A percentile compares a stretch with the other conserved stretches of the same genome.
Conservation (phyloP, 768 basidiomycete genomes). For the Dentipellis fragilis region DNA sequence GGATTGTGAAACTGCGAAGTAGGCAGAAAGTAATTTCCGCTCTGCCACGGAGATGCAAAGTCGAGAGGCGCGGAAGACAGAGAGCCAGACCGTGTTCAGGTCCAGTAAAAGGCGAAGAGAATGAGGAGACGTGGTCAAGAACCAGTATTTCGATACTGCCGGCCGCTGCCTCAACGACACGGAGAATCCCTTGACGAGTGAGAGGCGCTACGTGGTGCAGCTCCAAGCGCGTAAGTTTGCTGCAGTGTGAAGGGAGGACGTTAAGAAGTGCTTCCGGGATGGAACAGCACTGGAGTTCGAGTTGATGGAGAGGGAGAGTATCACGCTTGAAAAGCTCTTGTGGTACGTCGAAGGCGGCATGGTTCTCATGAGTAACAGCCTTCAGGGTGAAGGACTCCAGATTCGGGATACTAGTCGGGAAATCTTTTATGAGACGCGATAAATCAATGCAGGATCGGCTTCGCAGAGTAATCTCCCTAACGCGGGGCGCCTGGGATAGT, state of each 20-base stretch:
- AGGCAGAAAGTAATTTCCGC: background rate
- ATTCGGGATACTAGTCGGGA: slow-evolving; percentile 4
- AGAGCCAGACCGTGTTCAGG: background rate
- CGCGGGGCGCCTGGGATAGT: slow-evolving; percentile 10
- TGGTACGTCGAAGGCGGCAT: slow-evolving; percentile 8
- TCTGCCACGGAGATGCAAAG: background rate
- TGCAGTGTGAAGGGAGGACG: slow-evolving; percentile 6
- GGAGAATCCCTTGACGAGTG: slow-evolving; percentile 5
- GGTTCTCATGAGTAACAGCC: slow-evolving; percentile 5
- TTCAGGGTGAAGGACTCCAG: slow-evolving; percentile 8
- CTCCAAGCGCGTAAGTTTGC: slow-evolving; percentile 9
- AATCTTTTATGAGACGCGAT: slow-evolving; percentile 7
- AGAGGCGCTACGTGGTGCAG: slow-evolving; percentile 7
- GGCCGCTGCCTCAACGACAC: slow-evolving; percentile 5
- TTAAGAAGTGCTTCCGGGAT: slow-evolving; percentile 3
- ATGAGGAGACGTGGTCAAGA: slow-evolving; percentile 9
- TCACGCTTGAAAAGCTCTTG: slow-evolving; percentile 3
- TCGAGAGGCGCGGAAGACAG: background rate
- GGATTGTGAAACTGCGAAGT: background rate
- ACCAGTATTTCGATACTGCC: slow-evolving; percentile 7
- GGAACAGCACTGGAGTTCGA: slow-evolving; percentile 8
- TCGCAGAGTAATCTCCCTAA: slow-evolving; percentile 10
- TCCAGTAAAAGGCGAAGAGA: slow-evolving; percentile 2
- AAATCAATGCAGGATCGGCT: slow-evolving; percentile 7
- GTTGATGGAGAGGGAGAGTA: slow-evolving; percentile 6